phyloP scores from a whole-genome alignment of 352 stramenopile species.

The Aphanomyces euteiches region DNA sequence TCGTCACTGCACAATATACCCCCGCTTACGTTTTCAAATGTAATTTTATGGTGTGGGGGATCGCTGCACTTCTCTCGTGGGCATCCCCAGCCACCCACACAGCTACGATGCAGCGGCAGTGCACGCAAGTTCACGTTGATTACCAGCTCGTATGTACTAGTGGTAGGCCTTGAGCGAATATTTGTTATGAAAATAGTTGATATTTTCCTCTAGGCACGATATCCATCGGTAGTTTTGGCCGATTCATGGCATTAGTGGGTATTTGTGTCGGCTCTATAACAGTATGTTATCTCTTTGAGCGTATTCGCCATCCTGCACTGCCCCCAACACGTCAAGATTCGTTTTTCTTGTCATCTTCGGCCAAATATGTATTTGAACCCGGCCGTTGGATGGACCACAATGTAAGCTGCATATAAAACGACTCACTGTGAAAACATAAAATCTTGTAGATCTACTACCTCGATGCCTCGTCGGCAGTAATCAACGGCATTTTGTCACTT shows the following conservation, averaged over 20 bases:
- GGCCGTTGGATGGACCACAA: not conserved
- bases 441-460: conserved; percentile 8
- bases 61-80: not conserved
- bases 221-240: conserved; percentile 2
- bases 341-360: not conserved
- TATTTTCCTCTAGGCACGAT: not conserved
- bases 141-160: conserved; percentile 4
- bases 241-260: conserved; percentile 1
- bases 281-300: not conserved
- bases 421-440: not conserved
- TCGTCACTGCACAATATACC: conserved; percentile 9
- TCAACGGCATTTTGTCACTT: conserved; percentile 13
- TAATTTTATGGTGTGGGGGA: not conserved
- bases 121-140: not conserved
- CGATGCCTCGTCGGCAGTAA: conserved; percentile 12
- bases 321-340: not conserved
- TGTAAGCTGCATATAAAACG: not conserved
- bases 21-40: conserved; percentile 7
- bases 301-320: not conserved
- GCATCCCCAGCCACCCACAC: conserved; percentile 1
- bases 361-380: conserved; percentile 11
- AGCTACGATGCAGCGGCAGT: not conserved
- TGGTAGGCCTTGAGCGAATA: not conserved
- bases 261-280: not conserved
- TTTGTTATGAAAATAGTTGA: not conserved